A percentile compares a stretch with the other conserved stretches of the same genome.
Conservation (phyloP, 495 filamentous ascomycete genomes). For the Emericellopsis terricola region DNA sequence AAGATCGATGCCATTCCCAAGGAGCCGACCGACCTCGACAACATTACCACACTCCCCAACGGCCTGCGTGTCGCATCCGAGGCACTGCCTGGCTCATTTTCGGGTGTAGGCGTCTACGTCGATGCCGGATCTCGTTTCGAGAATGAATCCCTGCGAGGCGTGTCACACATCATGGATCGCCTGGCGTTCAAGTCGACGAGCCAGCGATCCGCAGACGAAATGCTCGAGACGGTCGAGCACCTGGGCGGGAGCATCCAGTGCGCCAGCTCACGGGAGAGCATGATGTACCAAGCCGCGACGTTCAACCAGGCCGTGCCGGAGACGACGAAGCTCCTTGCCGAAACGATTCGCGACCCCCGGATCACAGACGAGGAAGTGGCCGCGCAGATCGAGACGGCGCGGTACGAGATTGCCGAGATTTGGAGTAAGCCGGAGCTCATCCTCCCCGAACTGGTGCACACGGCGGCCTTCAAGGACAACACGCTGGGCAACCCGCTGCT, state of each 20-base stretch:
- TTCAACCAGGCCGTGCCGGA: conserved; percentile 86
- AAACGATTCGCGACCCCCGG: conserved; percentile 78
- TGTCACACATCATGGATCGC: conserved; percentile 91
- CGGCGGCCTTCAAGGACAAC: conserved; percentile 86
- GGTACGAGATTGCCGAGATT: conserved; percentile 93
- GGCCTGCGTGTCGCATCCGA: conserved; percentile 90
- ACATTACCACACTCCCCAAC: conserved; percentile 81
- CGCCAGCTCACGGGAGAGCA: conserved; percentile 80
- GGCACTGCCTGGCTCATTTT: conserved; percentile 86
- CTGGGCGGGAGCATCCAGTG: conserved; percentile 94
- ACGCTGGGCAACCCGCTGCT: conserved; percentile 87
- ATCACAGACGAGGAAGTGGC: conserved; percentile 82
- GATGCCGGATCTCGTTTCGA: conserved; percentile 95
- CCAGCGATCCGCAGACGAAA: conserved; percentile 54
- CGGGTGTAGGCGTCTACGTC: conserved; percentile 89
- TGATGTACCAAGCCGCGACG: conserved; percentile 98
- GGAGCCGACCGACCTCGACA: conserved; percentile 80
- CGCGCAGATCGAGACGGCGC: conserved; percentile 73
- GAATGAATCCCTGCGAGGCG: conserved; percentile 64
- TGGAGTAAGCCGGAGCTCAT: conserved; percentile 97
- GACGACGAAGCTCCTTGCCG: conserved; percentile 71
- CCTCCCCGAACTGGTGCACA: conserved; percentile 84
- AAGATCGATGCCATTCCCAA: conserved; percentile 7
- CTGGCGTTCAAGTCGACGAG: conserved; percentile 91
- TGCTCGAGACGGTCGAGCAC: conserved; percentile 69